Conservation (phyloP, 2,329 filamentous ascomycete genomes). For the Fusarium udum region DNA sequence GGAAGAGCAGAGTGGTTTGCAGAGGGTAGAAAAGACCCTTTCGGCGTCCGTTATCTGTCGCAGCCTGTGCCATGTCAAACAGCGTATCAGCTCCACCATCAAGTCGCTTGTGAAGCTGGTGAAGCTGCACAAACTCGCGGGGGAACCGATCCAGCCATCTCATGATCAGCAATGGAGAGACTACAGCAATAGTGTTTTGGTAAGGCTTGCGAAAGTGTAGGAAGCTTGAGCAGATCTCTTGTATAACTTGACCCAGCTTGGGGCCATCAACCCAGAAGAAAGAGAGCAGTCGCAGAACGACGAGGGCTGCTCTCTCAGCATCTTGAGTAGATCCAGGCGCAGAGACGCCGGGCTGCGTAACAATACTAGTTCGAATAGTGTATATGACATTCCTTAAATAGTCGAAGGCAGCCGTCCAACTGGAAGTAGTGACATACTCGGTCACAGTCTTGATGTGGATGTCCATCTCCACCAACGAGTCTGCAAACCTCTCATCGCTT, state of each 20-base stretch:
- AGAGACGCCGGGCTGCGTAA: constrained; percentile 51
- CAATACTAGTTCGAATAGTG: constrained; percentile 56
- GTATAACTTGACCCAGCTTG: constrained; percentile 69
- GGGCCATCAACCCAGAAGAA: constrained; percentile 72
- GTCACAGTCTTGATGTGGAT: constrained; percentile 64
- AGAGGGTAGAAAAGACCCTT: constrained; percentile 68
- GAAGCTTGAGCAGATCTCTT: constrained; percentile 74
- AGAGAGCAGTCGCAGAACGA: constrained; percentile 67
- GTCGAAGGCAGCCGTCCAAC: constrained; percentile 68
- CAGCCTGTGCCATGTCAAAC: constrained; percentile 74
- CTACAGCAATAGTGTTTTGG: constrained; percentile 70
- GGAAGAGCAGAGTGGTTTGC: constrained; percentile 69
- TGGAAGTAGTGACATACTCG: constrained; percentile 72
- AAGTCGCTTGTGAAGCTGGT: constrained; percentile 68
- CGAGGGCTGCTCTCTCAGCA: constrained; percentile 62
- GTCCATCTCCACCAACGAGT: constrained; percentile 60
- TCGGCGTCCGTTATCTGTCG: constrained; percentile 66
- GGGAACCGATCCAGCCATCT: constrained; percentile 74
- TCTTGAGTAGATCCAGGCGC: constrained; percentile 53
- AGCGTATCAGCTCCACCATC: constrained; percentile 73
- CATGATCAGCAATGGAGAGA: constrained; percentile 70
- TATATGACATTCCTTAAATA: constrained; percentile 65
- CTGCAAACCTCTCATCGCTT: constrained; percentile 43
- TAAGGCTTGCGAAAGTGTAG: constrained; percentile 71
- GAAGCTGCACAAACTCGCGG: constrained; percentile 70